Conservation (phyloP, 2,329 filamentous ascomycete genomes). For the Lasiodiplodia sp. region DNA sequence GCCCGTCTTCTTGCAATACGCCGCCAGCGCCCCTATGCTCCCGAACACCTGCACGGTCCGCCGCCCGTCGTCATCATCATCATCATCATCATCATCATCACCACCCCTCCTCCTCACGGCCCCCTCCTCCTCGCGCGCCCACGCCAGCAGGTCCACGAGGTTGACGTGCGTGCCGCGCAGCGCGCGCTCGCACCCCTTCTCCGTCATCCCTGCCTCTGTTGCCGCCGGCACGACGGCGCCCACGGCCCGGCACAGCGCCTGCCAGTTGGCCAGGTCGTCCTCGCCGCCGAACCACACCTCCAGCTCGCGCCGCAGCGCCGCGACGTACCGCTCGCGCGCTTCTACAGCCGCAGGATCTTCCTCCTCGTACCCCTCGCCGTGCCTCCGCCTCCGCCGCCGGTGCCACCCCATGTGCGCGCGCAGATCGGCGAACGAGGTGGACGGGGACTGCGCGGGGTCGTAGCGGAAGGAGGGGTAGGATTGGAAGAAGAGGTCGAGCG, state of each 20-base stretch:
- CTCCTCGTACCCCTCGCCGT: not conserved
- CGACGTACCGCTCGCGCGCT: slow-evolving; percentile 32
- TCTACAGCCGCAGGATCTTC: not conserved
- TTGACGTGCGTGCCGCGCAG: slow-evolving; percentile 32
- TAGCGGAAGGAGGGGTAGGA: not conserved
- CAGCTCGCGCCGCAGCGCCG: slow-evolving; percentile 33
- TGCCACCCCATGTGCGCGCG: not conserved
- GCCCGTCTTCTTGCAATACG: slow-evolving; percentile 29
- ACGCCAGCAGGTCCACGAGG: slow-evolving; percentile 33
- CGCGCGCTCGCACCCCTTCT: not conserved
- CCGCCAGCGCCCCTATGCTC: slow-evolving; percentile 27
- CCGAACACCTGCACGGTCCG: slow-evolving; percentile 29
- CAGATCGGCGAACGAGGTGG: not conserved
- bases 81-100: not conserved
- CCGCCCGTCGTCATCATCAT: not conserved
- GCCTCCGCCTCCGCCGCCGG: no score
- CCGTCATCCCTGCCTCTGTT: not conserved
- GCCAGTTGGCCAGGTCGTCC: slow-evolving; percentile 33
- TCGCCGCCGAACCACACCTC: slow-evolving; percentile 33
- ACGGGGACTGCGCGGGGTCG: not conserved
- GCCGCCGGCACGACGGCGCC: not conserved
- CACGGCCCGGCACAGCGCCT: slow-evolving; percentile 33
- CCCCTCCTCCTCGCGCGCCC: slow-evolving; percentile 27
- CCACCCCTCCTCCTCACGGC: not conserved
- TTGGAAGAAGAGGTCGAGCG: slow-evolving; percentile 6